phyloP scores from a whole-genome alignment of 2,329 filamentous ascomycete species.

The Xylariaceae sp. region DNA sequence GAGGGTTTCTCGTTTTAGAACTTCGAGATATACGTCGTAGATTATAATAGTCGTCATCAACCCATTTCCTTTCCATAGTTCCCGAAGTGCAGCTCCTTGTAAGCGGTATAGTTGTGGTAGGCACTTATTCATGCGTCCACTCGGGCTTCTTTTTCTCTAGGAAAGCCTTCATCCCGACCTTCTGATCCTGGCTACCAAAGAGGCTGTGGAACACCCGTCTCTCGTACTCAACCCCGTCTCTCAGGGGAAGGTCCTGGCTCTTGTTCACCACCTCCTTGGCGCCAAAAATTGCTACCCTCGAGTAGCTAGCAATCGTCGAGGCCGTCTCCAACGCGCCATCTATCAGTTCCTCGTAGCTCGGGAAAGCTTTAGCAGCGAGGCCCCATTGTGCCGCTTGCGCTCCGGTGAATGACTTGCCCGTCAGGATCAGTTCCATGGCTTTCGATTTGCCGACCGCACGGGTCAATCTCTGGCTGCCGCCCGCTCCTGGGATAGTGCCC shows the following conservation, averaged over 20 bases:
- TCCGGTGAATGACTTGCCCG: constrained; percentile 81
- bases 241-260: constrained; percentile 86
- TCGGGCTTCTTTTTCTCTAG: constrained; percentile 91
- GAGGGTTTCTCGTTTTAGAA: too few species aligned
- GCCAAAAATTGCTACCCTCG: constrained; percentile 82
- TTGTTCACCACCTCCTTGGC: constrained; percentile 99
- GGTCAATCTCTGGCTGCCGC: constrained; percentile 87
- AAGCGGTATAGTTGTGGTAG: constrained; percentile 3
- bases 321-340: constrained; percentile 81
- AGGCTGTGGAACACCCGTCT: constrained; percentile 87
- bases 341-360: constrained; percentile 78
- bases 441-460: constrained; percentile 79
- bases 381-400: constrained; percentile 89
- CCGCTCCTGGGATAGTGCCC: constrained; percentile 88
- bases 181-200: constrained; percentile 95
- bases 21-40: not conserved
- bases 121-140: constrained; percentile 75
- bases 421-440: constrained; percentile 91
- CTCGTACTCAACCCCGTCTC: constrained; percentile 95
- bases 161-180: constrained; percentile 96
- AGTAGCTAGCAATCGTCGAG: constrained; percentile 85
- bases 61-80: too few species aligned
- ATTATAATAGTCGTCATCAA: not conserved
- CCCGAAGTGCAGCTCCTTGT: not conserved
- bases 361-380: constrained; percentile 80